phyloP scores from a whole-genome alignment of 805 yeast genomes.

The Metschnikowia noctiluminum region DNA sequence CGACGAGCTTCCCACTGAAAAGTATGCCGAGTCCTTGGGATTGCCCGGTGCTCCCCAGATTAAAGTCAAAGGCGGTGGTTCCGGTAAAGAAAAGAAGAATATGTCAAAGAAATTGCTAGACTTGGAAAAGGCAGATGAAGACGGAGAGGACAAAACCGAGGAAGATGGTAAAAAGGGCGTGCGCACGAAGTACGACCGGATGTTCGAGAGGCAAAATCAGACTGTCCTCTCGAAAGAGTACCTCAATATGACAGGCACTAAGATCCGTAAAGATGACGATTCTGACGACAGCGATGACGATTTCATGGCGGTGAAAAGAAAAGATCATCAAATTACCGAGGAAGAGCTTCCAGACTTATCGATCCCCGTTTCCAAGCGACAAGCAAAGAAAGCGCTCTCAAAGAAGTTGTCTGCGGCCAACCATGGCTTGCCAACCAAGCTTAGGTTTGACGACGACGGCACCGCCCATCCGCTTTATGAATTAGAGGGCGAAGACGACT shows the following conservation, averaged over 20 bases:
- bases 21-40: conserved; percentile 83
- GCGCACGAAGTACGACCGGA: conserved; percentile 87
- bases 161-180: conserved; percentile 41
- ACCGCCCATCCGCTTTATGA: conserved; percentile 88
- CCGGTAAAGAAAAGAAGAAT: conserved; percentile 74
- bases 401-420: conserved; percentile 66
- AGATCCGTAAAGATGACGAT: conserved; percentile 25
- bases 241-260: conserved; percentile 59
- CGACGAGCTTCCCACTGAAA: conserved; percentile 74
- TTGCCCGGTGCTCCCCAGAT: conserved; percentile 95
- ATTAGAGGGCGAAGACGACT: conserved; percentile 84
- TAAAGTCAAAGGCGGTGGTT: conserved; percentile 58
- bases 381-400: conserved; percentile 80
- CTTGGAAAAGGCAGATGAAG: conserved; percentile 48
- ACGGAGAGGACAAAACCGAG: conserved; percentile 57
- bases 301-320: conserved; percentile 76
- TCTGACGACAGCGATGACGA: conserved; percentile 56
- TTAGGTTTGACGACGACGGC: conserved; percentile 93
- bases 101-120: conserved; percentile 66
- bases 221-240: conserved; percentile 88
- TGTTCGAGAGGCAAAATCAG: conserved; percentile 95
- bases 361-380: conserved; percentile 75
- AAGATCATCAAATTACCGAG: conserved; percentile 66
- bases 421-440: conserved; percentile 69
- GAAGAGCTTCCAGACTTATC: conserved; percentile 60